Percentiles rank a stretch among this genome's conserved stretches.
These are phyloP conservation scores for Coemansia sp. DNA, from an alignment of 192 early-diverging fungal genomes.

Conservation along the genomic window DNA sequence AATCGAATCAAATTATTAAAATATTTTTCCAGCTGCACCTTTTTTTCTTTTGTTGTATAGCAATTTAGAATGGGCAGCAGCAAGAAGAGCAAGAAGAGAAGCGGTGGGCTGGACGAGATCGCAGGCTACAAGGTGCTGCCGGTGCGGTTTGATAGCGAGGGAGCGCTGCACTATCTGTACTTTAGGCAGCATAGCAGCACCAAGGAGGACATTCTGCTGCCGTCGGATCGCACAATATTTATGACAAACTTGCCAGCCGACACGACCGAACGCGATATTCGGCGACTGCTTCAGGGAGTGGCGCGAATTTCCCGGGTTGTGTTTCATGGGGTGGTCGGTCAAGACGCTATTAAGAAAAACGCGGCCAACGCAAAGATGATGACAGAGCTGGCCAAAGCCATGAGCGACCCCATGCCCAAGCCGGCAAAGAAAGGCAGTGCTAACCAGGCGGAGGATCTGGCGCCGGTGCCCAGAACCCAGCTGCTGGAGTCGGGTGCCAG, in stretches of 20 bases:
- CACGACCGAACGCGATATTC: constrained; percentile 62
- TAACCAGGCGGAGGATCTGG: constrained; percentile 12
- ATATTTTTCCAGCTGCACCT: no score
- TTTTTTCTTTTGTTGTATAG: constrained; percentile 1
- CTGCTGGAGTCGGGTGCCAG: constrained; percentile 56
- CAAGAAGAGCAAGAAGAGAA: constrained; percentile 15
- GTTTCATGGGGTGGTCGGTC: constrained; percentile 54
- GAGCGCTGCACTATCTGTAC: constrained; percentile 54
- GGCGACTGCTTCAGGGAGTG: constrained; percentile 60
- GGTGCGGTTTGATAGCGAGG: constrained; percentile 34
- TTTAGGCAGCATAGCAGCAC: constrained; percentile 55
- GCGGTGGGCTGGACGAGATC: constrained; percentile 47
- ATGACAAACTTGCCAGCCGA: constrained; percentile 69
- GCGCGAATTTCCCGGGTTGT: constrained; percentile 56
- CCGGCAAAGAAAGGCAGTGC: constrained; percentile 24
- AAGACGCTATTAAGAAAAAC: constrained; percentile 17
- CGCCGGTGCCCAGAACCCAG: constrained; percentile 35
- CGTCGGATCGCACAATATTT: constrained; percentile 64
- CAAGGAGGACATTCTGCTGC: constrained; percentile 48
- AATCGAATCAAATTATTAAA: no score
- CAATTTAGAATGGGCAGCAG: constrained; percentile 24
- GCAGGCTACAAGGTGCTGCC: constrained; percentile 58
- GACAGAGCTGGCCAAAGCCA: constrained; percentile 37
- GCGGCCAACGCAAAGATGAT: constrained; percentile 31
- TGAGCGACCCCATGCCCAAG: constrained; percentile 28